Base-by-base conservation (phyloP, 331 rosid genomes). In the Prunus yedoensis region DNA sequence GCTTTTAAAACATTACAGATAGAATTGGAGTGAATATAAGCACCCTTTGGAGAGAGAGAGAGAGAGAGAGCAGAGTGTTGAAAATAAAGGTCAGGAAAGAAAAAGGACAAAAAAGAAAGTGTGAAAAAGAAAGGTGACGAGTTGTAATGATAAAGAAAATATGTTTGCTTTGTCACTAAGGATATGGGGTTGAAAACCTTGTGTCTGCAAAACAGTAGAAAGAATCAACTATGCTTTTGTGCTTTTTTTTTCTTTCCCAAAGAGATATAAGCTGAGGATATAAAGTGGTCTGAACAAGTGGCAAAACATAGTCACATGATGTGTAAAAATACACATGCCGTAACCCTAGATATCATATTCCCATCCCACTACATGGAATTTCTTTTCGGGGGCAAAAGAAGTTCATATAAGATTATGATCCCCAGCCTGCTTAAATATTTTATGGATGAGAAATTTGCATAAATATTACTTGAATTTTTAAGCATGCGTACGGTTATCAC, bases 101-200 rank as follows among this genome's bases (percentile, higher is more conserved):
- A 66, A 76, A 87, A 77, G 47, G 73, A 66, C 77, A 68, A 73
- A 38, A 68, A 27, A 70, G 52, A n/a, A 12, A 32, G 60, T 17
- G 20, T 14, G 14, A 77, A 35, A 68, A 68, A 28, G 69, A 77
- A 64, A 38, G 66, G 15, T 16, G 67, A 49, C 80, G 30, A 66
- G 75, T 67, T 74, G 89, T 81, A 68, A 78, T 71, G 89, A 82
- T 49, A 74, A 83, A 78, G 70, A 75, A 85, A 78, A 78, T 81
- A 81, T 61, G 84, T 73, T 85, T 83, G 35, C 96, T 91, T 91
- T 88, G 90, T 74, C 81, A 84, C 71, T 66, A 87, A 88, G 91
- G 81, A 49, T 62, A 43, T 59, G 66, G 77, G 80, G 80, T 45
- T 85, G 87, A 78, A 73, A 73, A 71, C 83, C 70, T 58, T 63